Conservation (phyloP, 768 basidiomycete species). For the Cystobasidium onofrii region DNA sequence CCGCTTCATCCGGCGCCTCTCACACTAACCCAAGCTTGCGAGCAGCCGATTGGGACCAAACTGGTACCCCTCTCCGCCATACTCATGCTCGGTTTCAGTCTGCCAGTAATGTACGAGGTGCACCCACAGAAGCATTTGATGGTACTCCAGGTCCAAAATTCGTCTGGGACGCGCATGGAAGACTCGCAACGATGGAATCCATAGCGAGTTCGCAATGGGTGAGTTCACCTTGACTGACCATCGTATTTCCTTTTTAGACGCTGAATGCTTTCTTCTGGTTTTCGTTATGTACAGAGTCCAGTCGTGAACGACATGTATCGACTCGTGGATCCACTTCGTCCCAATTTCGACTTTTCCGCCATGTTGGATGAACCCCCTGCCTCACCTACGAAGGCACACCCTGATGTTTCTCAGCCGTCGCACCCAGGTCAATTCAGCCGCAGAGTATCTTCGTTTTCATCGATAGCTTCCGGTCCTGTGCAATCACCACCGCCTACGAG, state of each 20-base stretch:
- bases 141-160: background rate
- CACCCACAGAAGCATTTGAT: background rate
- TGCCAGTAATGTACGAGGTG: constrained; percentile 1
- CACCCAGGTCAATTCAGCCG: background rate
- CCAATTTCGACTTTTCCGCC: background rate
- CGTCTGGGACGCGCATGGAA: background rate
- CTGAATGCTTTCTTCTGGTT: background rate
- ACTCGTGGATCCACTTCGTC: background rate
- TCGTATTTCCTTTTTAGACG: background rate
- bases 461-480: background rate
- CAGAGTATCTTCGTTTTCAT: background rate
- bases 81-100: background rate
- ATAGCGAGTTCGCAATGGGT: background rate
- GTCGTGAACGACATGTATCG: background rate
- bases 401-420: background rate
- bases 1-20: too few species aligned
- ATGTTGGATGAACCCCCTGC: background rate
- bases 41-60: background rate
- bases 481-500: background rate
- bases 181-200: background rate
- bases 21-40: background rate
- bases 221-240: background rate
- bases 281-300: background rate
- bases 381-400: background rate
- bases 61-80: background rate